phyloP scores from a whole-genome alignment of 305 asterid species.

The Andrographis paniculata region DNA sequence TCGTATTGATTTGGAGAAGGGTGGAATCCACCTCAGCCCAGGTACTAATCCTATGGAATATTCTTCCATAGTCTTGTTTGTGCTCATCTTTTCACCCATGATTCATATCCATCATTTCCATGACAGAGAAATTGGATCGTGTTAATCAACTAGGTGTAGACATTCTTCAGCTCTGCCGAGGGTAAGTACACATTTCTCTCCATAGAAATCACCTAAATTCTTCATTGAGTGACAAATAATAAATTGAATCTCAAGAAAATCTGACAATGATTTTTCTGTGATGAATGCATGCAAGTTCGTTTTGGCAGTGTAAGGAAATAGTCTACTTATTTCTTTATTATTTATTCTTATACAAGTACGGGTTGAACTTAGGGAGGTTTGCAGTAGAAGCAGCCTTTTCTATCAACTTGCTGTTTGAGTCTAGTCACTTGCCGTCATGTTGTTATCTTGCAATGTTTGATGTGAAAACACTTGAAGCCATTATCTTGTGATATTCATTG shows the following conservation, averaged over 20 bases:
- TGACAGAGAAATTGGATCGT: constrained; percentile 71
- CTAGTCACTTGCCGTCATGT: no score
- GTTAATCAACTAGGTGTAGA: constrained; percentile 57
- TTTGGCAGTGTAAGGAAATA: background rate
- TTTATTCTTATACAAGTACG: no score
- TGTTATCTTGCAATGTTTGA: no score
- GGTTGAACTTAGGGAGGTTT: no score
- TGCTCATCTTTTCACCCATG: constrained; percentile 6
- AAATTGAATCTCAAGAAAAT: constrained; percentile 3
- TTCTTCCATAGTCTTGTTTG: constrained; percentile 13
- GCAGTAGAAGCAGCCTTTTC: no score
- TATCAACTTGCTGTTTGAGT: no score
- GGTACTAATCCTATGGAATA: constrained; percentile 38
- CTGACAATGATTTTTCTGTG: background rate
- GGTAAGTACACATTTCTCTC: constrained; percentile 43
- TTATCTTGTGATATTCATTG: no score
- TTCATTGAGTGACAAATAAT: background rate
- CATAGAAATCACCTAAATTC: background rate
- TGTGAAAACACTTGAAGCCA: no score
- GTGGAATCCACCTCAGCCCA: constrained; percentile 86
- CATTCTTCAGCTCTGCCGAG: constrained; percentile 76
- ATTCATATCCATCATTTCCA: constrained; percentile 18
- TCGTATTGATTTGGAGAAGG: constrained; percentile 86
- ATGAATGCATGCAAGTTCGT: background rate
- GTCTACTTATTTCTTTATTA: background rate